These are phyloP conservation scores for Arthrobotrys entomopaga DNA, from an alignment of 2,329 filamentous ascomycete genomes.

Conservation along the genomic window DNA sequence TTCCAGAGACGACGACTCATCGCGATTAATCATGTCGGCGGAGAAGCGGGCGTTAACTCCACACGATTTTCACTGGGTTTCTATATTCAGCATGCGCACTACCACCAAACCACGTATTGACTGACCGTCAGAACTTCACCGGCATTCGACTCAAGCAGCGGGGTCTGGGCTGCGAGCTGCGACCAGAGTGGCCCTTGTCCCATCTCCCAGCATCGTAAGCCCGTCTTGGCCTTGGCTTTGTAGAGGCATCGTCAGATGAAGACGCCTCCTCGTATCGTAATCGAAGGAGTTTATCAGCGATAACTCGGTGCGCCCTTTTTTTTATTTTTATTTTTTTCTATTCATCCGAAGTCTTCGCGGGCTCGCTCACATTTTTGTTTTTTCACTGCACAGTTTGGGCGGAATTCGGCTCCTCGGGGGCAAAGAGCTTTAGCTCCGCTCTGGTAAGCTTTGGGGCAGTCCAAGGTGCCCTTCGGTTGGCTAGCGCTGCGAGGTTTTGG, in stretches of 20 bases:
- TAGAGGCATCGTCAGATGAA: constrained; percentile 12
- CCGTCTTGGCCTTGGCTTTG: too few species aligned
- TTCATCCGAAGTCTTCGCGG: constrained; percentile 54
- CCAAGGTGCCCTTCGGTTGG: constrained; percentile 29
- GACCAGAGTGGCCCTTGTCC: constrained; percentile 35
- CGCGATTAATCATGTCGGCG: constrained; percentile 3
- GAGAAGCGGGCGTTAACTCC: constrained; percentile 53
- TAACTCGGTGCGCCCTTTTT: neutral
- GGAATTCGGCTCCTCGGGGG: constrained; percentile 50
- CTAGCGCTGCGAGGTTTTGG: constrained; percentile 12
- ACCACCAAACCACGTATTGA: neutral
- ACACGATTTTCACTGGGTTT: constrained; percentile 36
- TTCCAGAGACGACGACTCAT: neutral
- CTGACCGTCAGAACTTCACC: neutral
- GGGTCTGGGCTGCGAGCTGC: neutral
- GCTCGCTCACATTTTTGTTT: constrained; percentile 13
- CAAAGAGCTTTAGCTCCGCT: constrained; percentile 49
- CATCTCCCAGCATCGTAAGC: neutral
- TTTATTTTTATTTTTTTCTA: constrained; percentile 20
- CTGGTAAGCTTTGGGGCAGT: constrained; percentile 23
- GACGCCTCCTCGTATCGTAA: constrained; percentile 40
- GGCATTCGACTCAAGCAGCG: neutral
- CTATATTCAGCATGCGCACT: constrained; percentile 24
- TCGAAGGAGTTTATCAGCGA: constrained; percentile 3
- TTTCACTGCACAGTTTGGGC: constrained; percentile 19